A percentile compares a stretch with the other conserved stretches of the same genome.
Evolutionary conservation across 2,329 filamentous ascomycete genomes (phyloP).

Genomic region (Epichloe bromicola): DNA sequence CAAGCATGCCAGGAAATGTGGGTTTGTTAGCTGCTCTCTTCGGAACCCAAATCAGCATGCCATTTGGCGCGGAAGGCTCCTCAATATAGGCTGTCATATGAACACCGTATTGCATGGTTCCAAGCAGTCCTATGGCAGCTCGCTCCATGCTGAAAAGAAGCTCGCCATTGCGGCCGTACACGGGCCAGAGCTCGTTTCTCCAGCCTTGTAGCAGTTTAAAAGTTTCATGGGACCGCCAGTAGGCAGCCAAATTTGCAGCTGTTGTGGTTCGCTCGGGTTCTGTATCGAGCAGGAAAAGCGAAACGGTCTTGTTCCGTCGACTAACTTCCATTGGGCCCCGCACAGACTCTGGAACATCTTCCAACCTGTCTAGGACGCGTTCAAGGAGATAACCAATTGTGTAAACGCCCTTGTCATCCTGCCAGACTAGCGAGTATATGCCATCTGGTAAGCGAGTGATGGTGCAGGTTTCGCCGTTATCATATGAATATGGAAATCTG

Average conservation of each 20-base stretch:
- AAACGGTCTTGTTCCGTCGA: constrained; percentile 45
- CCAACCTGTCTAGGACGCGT: constrained; percentile 35
- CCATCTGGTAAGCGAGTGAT: constrained; percentile 43
- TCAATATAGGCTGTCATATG: constrained; percentile 66
- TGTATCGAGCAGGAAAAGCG: constrained; percentile 44
- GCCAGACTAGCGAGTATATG: constrained; percentile 54
- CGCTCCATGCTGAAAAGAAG: constrained; percentile 66
- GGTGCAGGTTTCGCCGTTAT: constrained; percentile 45
- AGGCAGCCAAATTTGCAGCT: constrained; percentile 16
- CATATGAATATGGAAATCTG: constrained; percentile 67
- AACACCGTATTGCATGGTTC: constrained; percentile 64
- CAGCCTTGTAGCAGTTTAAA: constrained; percentile 69
- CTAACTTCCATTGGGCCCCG: constrained; percentile 51
- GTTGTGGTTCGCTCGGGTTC: constrained; percentile 26
- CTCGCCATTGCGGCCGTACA: constrained; percentile 52
- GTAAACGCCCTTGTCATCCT: constrained; percentile 48
- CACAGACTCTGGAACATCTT: constrained; percentile 32
- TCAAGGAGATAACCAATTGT: constrained; percentile 50
- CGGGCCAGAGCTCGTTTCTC: constrained; percentile 69
- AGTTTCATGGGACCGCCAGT: constrained; percentile 55
- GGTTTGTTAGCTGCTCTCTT: constrained; percentile 63
- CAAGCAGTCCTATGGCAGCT: constrained; percentile 60
- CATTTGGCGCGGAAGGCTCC: constrained; percentile 26
- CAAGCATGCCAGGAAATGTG: constrained; percentile 83
- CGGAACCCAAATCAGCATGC: constrained; percentile 75